Conservation (phyloP, 768 basidiomycete species). For the Suillus weaverae region DNA sequence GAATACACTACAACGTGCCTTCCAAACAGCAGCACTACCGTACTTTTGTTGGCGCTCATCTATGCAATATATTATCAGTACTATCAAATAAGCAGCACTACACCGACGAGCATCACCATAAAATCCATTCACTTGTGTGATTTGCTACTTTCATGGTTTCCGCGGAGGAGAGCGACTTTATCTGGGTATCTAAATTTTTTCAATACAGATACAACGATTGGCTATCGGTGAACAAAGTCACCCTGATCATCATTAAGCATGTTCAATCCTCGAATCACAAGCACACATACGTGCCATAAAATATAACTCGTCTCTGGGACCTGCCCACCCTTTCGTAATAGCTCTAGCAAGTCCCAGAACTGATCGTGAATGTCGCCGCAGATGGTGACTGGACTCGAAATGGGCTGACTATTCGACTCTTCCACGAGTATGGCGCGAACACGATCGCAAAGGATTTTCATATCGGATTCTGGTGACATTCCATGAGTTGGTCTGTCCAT, state of each 20-base stretch:
- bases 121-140: slow-evolving; percentile 98
- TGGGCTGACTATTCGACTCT: slow-evolving; percentile 96
- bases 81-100: background rate
- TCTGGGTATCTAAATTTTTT: slow-evolving; percentile 84
- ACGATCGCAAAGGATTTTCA: slow-evolving; percentile 89
- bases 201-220: slow-evolving; percentile 10
- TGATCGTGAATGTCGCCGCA: slow-evolving; percentile 98
- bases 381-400: slow-evolving; percentile 91
- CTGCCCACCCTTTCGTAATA: slow-evolving; percentile 81
- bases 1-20: slow-evolving; percentile 95
- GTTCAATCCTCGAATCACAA: slow-evolving; percentile 23
- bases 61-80: slow-evolving; percentile 23
- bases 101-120: slow-evolving; percentile 61
- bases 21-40: slow-evolving; percentile 94
- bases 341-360: slow-evolving; percentile 94
- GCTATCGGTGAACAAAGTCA: slow-evolving; percentile 70
- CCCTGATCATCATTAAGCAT: slow-evolving; percentile 56
- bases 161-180: slow-evolving; percentile 85
- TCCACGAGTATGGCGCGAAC: slow-evolving; percentile 90
- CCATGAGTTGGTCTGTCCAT: slow-evolving; percentile 88
- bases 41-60: slow-evolving; percentile 99
- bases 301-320: slow-evolving; percentile 91
- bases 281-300: slow-evolving; percentile 78
- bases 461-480: slow-evolving; percentile 86
- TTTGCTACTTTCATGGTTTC: slow-evolving; percentile 98